These are phyloP conservation scores for Ceratocystis colombiana DNA, from an alignment of 2,329 filamentous ascomycete species.

Conservation along the genomic window DNA sequence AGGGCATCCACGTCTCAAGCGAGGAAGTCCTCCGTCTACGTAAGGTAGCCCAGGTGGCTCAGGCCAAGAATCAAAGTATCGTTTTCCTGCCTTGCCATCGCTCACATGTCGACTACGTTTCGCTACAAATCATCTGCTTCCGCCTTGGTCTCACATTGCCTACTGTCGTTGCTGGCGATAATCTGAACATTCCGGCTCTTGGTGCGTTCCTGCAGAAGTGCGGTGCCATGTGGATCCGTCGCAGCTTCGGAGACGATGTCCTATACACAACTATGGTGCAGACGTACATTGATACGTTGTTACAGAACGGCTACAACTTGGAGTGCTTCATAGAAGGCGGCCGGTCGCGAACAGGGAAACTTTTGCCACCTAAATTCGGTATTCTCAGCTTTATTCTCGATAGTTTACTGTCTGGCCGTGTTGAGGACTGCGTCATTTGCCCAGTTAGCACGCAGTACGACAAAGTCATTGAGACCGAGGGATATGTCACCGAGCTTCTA, in stretches of 20 bases:
- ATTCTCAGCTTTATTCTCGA: conserved; percentile 88
- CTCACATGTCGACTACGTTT: conserved; percentile 94
- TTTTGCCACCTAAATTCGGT: conserved; percentile 88
- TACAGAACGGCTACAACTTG: conserved; percentile 86
- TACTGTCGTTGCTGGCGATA: conserved; percentile 89
- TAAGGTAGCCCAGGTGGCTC: conserved; percentile 71
- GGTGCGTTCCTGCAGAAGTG: conserved; percentile 87
- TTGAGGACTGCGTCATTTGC: conserved; percentile 84
- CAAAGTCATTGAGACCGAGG: conserved; percentile 96
- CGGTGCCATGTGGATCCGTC: conserved; percentile 93
- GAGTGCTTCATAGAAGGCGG: conserved; percentile 98
- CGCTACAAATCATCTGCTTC: conserved; percentile 90
- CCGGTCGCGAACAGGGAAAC: conserved; percentile 82
- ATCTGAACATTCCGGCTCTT: conserved; percentile 85
- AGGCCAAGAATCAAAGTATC: conserved; percentile 83
- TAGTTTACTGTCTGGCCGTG: conserved; percentile 75
- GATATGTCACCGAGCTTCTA: conserved; percentile 87
- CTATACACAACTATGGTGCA: conserved; percentile 91
- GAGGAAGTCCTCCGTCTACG: conserved; percentile 80
- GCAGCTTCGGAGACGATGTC: conserved; percentile 84
- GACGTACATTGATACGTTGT: conserved; percentile 82
- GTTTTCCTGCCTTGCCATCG: conserved; percentile 92
- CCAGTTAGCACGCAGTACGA: conserved; percentile 97
- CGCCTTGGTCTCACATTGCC: conserved; percentile 79
- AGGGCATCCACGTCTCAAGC: conserved; percentile 92